Evolutionary conservation across 2,329 filamentous ascomycete species (phyloP).

Genomic region (Herpotrichia juniperi): DNA sequence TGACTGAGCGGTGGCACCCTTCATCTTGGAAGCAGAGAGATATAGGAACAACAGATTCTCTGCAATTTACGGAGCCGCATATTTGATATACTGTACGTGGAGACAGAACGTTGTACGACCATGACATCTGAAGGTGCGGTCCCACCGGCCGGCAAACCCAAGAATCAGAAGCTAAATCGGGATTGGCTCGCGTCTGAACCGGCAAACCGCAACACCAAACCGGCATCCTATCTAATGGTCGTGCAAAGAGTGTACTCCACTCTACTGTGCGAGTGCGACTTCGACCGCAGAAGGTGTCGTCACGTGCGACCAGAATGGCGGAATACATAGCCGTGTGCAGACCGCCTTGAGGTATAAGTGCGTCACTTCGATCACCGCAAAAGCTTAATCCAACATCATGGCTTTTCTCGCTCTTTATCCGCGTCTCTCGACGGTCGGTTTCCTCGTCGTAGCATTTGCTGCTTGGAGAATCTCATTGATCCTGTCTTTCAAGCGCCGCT

Average conservation of each 20-base stretch:
- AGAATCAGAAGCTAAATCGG: neutral
- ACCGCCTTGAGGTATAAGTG: neutral
- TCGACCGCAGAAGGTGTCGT: neutral
- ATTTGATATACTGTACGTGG: constrained; percentile 1
- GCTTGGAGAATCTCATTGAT: neutral
- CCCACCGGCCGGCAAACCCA: constrained; percentile 2
- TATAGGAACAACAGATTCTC: neutral
- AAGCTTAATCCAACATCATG: neutral
- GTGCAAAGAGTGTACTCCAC: neutral
- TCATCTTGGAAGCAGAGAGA: neutral
- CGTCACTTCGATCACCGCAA: neutral
- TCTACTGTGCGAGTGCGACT: neutral
- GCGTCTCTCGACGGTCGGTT: neutral
- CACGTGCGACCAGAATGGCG: neutral
- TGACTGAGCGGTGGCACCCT: constrained; percentile 2
- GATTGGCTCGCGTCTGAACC: neutral
- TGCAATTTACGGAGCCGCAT: neutral
- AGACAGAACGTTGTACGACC: neutral
- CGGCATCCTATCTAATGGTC: neutral
- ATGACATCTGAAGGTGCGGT: neutral
- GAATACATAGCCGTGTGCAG: neutral
- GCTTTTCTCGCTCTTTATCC: constrained; percentile 1
- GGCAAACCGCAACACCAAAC: neutral
- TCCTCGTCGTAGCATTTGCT: neutral
- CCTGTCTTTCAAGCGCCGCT: neutral